Conservation (phyloP, 306 rosid species). For the Gastrolobium villosum region DNA sequence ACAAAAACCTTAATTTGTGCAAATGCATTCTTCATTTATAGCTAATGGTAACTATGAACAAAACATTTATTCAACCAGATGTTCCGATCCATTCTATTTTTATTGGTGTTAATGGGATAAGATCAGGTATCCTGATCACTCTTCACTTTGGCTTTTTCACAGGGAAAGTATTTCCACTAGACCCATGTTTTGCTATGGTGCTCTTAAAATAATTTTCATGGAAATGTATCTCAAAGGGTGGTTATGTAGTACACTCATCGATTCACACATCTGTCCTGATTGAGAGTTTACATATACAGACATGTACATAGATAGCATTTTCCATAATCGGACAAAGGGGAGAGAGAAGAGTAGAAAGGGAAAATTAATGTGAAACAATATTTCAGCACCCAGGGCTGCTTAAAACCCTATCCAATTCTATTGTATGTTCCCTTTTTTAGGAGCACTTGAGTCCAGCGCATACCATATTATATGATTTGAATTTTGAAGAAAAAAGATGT, state of each 20-base stretch:
- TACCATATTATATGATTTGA: slow-evolving; percentile 14
- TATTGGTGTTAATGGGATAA: slow-evolving; percentile 12
- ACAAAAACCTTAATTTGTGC: slow-evolving; percentile 17
- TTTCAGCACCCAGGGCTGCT: neutral
- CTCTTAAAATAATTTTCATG: neutral
- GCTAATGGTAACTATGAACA: slow-evolving; percentile 5
- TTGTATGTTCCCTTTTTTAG: slow-evolving; percentile 3
- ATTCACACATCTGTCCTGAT: neutral
- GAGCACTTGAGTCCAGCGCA: neutral
- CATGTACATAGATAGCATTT: neutral
- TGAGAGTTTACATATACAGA: slow-evolving; percentile 17
- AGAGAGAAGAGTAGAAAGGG: slow-evolving; percentile 8
- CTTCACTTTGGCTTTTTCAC: slow-evolving; percentile 29
- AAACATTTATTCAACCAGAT: slow-evolving; percentile 15
- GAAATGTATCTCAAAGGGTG: slow-evolving; percentile 24
- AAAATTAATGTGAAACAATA: slow-evolving; percentile 21
- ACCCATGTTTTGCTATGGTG: neutral
- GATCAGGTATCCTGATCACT: slow-evolving; percentile 13
- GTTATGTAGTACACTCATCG: neutral
- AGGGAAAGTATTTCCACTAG: neutral
- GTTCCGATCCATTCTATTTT: slow-evolving; percentile 10
- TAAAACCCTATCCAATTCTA: neutral
- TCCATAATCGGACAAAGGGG: neutral
- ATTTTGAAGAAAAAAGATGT: slow-evolving; percentile 11
- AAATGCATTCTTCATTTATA: slow-evolving; percentile 18